Percentiles rank a stretch among this genome's conserved stretches.
phyloP scores from a whole-genome alignment of 1,284 basidiomycete genomes.

The Apiotrichum porosum region DNA sequence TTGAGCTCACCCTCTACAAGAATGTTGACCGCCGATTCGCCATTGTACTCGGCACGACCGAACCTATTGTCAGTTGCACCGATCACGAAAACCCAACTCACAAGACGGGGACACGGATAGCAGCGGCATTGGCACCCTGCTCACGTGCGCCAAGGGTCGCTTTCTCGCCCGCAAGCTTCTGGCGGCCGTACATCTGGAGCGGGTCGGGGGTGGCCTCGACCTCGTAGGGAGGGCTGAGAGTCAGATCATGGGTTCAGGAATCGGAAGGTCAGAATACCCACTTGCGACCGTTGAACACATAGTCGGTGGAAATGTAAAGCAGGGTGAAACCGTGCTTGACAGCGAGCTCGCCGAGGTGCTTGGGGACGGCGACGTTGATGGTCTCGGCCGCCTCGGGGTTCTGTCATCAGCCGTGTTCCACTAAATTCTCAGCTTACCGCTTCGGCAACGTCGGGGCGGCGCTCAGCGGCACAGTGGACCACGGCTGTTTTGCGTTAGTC shows the following conservation, averaged over 20 bases:
- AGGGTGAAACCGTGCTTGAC: conserved; percentile 40
- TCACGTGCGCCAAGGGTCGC: conserved; percentile 32
- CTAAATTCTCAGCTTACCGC: conserved; percentile 24
- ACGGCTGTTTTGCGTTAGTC: conserved; percentile 31
- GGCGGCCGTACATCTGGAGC: conserved; percentile 51
- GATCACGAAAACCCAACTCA: conserved; percentile 12
- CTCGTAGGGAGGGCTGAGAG: conserved; percentile 50
- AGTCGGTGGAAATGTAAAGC: conserved; percentile 53
- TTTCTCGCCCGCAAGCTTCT: conserved; percentile 44
- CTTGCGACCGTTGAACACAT: conserved; percentile 46
- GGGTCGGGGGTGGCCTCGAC: conserved; percentile 49
- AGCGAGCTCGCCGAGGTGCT: conserved; percentile 42
- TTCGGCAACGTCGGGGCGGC: conserved; percentile 48
- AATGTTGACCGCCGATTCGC: conserved; percentile 51
- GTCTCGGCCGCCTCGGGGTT: conserved; percentile 49
- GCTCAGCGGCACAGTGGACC: conserved; percentile 53
- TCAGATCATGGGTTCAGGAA: not conserved
- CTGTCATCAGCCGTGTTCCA: conserved; percentile 24
- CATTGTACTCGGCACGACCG: conserved; percentile 47
- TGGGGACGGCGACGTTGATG: conserved; percentile 52
- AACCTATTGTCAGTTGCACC: conserved; percentile 43
- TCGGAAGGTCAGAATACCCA: conserved; percentile 12
- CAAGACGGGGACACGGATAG: conserved; percentile 49
- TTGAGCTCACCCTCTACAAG: conserved; percentile 44
- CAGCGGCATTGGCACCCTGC: conserved; percentile 34